phyloP scores from a whole-genome alignment of 2,329 filamentous ascomycete genomes.

The Penicillium sp. region DNA sequence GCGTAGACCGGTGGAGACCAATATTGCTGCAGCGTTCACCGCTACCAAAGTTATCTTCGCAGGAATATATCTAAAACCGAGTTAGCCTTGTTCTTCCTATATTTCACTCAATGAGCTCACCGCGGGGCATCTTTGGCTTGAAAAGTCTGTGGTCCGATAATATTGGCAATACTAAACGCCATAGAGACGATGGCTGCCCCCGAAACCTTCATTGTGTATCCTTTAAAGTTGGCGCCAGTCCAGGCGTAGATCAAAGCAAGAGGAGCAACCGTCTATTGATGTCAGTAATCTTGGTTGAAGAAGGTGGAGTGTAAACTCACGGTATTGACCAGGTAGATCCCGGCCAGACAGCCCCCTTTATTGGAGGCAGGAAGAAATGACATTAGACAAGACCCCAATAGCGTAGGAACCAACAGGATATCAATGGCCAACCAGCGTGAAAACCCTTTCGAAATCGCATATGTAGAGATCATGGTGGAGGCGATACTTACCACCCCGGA shows the following conservation, averaged over 20 bases:
- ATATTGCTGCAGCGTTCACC: conserved; percentile 29
- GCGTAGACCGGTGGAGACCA: conserved; percentile 25
- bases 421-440: conserved; percentile 44
- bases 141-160: conserved; percentile 44
- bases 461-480: conserved; percentile 38
- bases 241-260: conserved; percentile 44
- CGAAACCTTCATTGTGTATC: conserved; percentile 47
- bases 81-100: background rate
- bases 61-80: conserved; percentile 24
- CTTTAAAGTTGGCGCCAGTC: conserved; percentile 49
- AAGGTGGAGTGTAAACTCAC: conserved; percentile 5
- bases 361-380: conserved; percentile 37
- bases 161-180: conserved; percentile 40
- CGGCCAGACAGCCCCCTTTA: conserved; percentile 41
- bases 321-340: conserved; percentile 41
- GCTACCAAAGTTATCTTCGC: conserved; percentile 42
- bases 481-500: conserved; percentile 41
- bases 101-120: conserved; percentile 13
- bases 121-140: conserved; percentile 43
- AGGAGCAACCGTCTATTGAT: conserved; percentile 37
- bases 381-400: conserved; percentile 44
- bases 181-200: conserved; percentile 45
- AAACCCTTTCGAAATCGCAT: conserved; percentile 39
- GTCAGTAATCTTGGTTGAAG: conserved; percentile 13
- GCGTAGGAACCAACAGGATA: conserved; percentile 44